phyloP scores from a whole-genome alignment of 495 filamentous ascomycete genomes.

The Penicillium silybi region DNA sequence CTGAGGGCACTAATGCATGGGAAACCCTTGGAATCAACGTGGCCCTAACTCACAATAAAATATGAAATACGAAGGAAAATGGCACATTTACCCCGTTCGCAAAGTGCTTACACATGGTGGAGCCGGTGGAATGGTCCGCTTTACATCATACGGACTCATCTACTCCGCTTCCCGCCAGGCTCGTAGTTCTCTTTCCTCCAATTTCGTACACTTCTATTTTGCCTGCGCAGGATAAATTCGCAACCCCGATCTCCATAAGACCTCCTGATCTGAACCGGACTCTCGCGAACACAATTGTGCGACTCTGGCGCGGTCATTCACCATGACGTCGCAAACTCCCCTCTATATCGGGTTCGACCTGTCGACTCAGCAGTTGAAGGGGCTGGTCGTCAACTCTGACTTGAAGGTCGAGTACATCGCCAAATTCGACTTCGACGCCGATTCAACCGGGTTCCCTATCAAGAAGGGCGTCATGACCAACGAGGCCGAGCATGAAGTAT shows the following conservation, averaged over 20 bases:
- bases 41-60: background rate
- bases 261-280: background rate
- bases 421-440: conserved; percentile 67
- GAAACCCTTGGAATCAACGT: background rate
- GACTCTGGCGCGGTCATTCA: background rate
- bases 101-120: background rate
- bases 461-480: conserved; percentile 84
- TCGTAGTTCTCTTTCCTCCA: background rate
- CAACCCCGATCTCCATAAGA: background rate
- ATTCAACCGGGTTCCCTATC: conserved; percentile 69
- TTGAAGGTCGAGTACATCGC: conserved; percentile 42
- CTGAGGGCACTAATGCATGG: background rate
- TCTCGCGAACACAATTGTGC: background rate
- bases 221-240: conserved; percentile 1
- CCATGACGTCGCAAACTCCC: conserved; percentile 46
- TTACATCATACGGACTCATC: conserved; percentile 20
- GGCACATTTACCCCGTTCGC: background rate
- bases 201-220: conserved; percentile 1
- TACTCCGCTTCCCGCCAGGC: background rate
- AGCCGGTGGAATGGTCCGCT: conserved; percentile 1
- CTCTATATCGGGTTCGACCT: conserved; percentile 94
- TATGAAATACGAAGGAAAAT: background rate
- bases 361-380: conserved; percentile 94
- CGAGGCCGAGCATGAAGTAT: conserved; percentile 78
- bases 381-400: conserved; percentile 74